Evolutionary conservation across 2,329 filamentous ascomycete genomes (phyloP), one percentile per base, ranked within the genome.

Genomic region (Scedosporium boydii): DNA sequence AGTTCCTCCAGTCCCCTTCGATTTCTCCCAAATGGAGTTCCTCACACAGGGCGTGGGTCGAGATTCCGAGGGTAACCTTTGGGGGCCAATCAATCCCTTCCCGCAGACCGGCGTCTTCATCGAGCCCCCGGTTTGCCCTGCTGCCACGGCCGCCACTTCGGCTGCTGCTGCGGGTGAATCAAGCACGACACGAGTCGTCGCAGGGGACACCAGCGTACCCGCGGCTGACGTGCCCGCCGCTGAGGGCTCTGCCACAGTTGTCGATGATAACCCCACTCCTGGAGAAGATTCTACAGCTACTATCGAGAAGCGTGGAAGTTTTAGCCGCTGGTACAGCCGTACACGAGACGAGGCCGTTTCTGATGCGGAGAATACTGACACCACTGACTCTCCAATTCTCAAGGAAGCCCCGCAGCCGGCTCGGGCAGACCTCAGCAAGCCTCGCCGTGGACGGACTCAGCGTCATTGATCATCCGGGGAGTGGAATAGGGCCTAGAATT

Each of bases 61-160:
- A 5, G 73, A 74, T 58, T 72, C 65, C 6, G 64, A 69, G 3
- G 73, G 73, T 1, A 72, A 74, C 59, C 64, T 75, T 18, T 76
- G 71, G 69, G 74, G 74, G 0, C 72, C 73, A 0, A 65, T 76
- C 3, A 69, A 74, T 6, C 74, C 74, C 1, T 76, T 75, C 63
- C 73, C 73, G 0, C 73, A 76, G 66, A 72, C 68, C 1, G 73
- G 74, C 1, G 68, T 76, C 4, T 42, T 73, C n/a, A 69, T 70
- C 18, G 69, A 70, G 53, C 41, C 65, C 27, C 70, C 59, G 2
- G 56, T 58, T 6, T 58, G 56, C 56, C 23, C 23, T 23, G 56
- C 60, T 56, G 48, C 21, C 23, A 26, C 26, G 14, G 7, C 61
- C 5, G 48, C 18, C n/a, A 23, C 29, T 58, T 7, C 6, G 16